phyloP scores from a whole-genome alignment of 23 red algal genomes.

The Gracilaria domingensis region DNA sequence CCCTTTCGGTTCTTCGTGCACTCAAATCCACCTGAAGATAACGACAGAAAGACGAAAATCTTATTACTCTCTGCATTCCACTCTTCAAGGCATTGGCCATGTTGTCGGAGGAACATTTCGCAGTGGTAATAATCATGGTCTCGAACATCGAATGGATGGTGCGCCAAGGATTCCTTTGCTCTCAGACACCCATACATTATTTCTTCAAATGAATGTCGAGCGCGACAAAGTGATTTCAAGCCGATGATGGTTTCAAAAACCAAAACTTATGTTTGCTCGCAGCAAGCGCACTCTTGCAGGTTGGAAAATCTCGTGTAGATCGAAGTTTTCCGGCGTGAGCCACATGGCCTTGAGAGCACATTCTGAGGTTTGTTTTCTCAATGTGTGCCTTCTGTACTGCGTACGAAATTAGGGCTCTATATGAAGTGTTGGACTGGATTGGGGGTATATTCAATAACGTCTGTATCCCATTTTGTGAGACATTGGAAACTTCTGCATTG shows the following conservation, averaged over 20 bases:
- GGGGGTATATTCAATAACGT: neutral
- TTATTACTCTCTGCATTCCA: neutral
- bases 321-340: neutral
- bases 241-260: constrained; percentile 10
- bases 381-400: neutral
- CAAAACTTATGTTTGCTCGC: neutral
- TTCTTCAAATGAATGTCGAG: neutral
- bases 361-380: neutral
- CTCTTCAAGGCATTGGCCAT: neutral
- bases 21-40: constrained; percentile 38
- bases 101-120: neutral
- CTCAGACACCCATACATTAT: neutral
- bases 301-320: neutral
- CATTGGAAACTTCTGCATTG: no score
- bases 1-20: constrained; percentile 2
- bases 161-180: neutral
- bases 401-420: neutral
- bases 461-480: no score
- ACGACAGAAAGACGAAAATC: neutral
- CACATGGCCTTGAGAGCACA: neutral
- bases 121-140: neutral
- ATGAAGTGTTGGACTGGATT: neutral
- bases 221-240: neutral
- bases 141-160: neutral
- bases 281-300: neutral